These are phyloP conservation scores for Rhodomyrtus tomentosa DNA, from an alignment of 345 rosid genomes.

Conservation along the genomic window DNA sequence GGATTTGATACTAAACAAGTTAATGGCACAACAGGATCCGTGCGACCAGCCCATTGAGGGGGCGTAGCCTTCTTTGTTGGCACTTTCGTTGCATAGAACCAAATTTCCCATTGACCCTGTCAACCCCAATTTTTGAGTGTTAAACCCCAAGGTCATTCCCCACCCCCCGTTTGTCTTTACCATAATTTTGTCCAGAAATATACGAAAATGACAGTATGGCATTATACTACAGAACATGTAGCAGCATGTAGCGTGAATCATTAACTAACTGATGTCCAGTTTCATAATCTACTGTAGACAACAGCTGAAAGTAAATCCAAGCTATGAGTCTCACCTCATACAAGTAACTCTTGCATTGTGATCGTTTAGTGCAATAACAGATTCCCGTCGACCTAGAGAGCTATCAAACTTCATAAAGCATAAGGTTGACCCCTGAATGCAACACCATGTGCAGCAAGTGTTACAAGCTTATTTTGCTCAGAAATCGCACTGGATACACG, in stretches of 20 bases:
- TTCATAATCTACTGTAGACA: background rate
- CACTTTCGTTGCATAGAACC: background rate
- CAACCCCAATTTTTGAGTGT: background rate
- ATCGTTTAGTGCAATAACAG: conserved; percentile 7
- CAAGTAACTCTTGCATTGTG: conserved; percentile 60
- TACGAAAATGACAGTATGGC: background rate
- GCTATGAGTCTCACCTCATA: conserved; percentile 34
- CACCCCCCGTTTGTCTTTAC: background rate
- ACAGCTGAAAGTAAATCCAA: background rate
- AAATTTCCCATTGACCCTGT: background rate
- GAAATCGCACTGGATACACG: background rate
- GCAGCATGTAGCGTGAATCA: background rate
- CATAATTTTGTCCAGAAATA: background rate
- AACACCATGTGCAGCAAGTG: background rate
- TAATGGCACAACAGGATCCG: background rate
- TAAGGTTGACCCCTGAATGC: conserved; percentile 28
- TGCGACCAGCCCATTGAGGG: background rate
- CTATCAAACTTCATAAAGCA: conserved; percentile 5
- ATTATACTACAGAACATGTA: background rate
- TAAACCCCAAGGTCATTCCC: background rate
- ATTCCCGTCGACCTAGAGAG: conserved; percentile 7
- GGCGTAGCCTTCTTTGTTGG: background rate
- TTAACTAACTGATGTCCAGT: background rate
- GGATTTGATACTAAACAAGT: background rate
- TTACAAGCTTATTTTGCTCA: background rate